Base-by-base conservation (phyloP, 2,329 filamentous ascomycete species). In the Pseudopyricularia javanii region DNA sequence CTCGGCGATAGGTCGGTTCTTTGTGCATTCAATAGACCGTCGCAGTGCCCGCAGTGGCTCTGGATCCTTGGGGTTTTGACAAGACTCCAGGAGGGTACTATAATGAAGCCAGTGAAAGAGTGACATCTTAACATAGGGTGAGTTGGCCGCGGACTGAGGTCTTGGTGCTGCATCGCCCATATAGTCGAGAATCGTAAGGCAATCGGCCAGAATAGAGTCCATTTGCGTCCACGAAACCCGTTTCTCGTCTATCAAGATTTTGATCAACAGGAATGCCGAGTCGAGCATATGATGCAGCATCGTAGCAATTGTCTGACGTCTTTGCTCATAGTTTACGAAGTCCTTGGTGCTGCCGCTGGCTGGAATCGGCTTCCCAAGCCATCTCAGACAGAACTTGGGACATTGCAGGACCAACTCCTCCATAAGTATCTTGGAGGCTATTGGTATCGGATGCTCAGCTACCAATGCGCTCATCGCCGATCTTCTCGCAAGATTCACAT, bases 71-170 rank as follows among this genome's bases (percentile, higher is more conserved):
- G 64, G 57, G 30, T 70, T 70, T 4, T 68, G 66, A 0, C 66
- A 58, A 24, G 69, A 66, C 50, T 76, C 78, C 14, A 73, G 68
- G 55, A 79, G 62, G 47, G 73, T 70, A 17, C 77, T 67, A 60
- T 81, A 80, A 49, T 79, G 72, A n/a, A 80, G 71, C 62, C 83
- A 88, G 62, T 88, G 88, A 3, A 86, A 72, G 59, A 85, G 83
- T 0, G 85, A 88, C 26, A 88, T 77, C 59, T 83, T 86, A 56
- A 85, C 75, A 54, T 79, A 72, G 57, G 82, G 80, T 2, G 69
- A 61, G 3, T 55, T 50, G 1, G 56, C 53, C 26, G 67, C 66
- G 17, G 58, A 50, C 7, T 60, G 54, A 50, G 59, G 62, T n/a
- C 61, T 54, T 51, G 56, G 47, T 22, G 37, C 40, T n/a, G 17